These are phyloP conservation scores for Boletus sp. DNA, from an alignment of 1,284 basidiomycete species.

Conservation along the genomic window DNA sequence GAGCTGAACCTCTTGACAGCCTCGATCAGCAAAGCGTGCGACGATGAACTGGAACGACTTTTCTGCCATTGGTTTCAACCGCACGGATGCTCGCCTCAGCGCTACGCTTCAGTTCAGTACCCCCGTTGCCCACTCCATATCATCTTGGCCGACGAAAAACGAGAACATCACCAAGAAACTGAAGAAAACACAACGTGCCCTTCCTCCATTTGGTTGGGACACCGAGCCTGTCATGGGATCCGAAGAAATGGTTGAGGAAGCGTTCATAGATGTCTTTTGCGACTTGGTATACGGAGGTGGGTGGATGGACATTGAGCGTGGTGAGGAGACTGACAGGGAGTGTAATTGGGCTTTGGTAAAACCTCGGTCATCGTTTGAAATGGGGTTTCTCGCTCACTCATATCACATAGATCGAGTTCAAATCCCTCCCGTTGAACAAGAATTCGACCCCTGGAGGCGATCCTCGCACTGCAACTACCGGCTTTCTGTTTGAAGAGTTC, in stretches of 20 bases:
- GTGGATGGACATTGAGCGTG: slow-evolving; percentile 72
- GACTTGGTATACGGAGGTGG: slow-evolving; percentile 78
- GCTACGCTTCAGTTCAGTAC: slow-evolving; percentile 79
- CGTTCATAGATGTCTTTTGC: slow-evolving; percentile 83
- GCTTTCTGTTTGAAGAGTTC: slow-evolving; percentile 84
- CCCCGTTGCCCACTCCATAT: slow-evolving; percentile 62
- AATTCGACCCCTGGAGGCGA: slow-evolving; percentile 32
- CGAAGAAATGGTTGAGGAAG: slow-evolving; percentile 79
- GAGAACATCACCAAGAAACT: slow-evolving; percentile 72
- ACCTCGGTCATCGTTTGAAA: slow-evolving; percentile 14
- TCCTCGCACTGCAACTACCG: slow-evolving; percentile 52
- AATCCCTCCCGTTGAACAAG: slow-evolving; percentile 52
- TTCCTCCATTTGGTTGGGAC: slow-evolving; percentile 82
- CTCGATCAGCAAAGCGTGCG: slow-evolving; percentile 64
- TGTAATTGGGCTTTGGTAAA: slow-evolving; percentile 89
- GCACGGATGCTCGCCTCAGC: slow-evolving; percentile 67
- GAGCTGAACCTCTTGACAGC: slow-evolving; percentile 38
- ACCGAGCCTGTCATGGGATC: slow-evolving; percentile 71
- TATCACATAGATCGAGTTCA: slow-evolving; percentile 75
- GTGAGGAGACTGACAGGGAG: slow-evolving; percentile 73
- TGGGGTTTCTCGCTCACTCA: slow-evolving; percentile 7
- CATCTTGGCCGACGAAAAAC: slow-evolving; percentile 67
- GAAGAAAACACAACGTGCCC: slow-evolving; percentile 76
- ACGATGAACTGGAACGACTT: slow-evolving; percentile 88
- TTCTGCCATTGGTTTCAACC: slow-evolving; percentile 73